Evolutionary conservation across 2,329 filamentous ascomycete genomes (phyloP), one percentile per base, ranked within the genome.

Genomic region (Aspergillus chevalieri): DNA sequence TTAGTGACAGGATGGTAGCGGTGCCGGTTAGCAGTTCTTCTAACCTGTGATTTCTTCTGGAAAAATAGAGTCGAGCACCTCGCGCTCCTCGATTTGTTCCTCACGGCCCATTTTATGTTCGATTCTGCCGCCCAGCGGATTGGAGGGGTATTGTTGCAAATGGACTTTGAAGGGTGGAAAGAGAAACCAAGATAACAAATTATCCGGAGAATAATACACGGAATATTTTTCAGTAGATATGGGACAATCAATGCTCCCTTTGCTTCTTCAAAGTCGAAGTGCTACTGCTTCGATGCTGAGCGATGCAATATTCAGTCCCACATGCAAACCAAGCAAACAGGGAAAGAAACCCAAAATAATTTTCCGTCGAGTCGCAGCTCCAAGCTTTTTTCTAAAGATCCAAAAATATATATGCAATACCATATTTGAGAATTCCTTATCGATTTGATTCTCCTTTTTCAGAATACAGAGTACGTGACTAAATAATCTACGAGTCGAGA

Each of bases 21-120:
- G 43, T 17, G 4, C 22, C 21, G 15, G 21, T 10, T 9, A 12
- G 22, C 4, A 9, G 2, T 43, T 3, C 43, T 5, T 55, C 69
- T 44, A 64, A 92, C 90, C 87, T 80, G 85, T 92, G 60, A 98
- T 95, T 74, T 98, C 93, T 52, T 98, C 92, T 1, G 93, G 90
- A 61, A 97, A 98, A 65, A 98, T 98, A 53, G 92, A 96, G 66
- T 95, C 89, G 67, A 98, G 89, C 61, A 98, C 92, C 72, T 98
- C 93, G 54, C 91, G 85, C 79, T 98, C 93, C 74, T 98, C 93
- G 57, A 85, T 75, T 71, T 98, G 93, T 53, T 98, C 93, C 78
- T 97, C 92, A 67, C 71, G 67, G 48, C 74, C 74, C 74, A 77
- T 77, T 22, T 44, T 66, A 62, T 56, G 50, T 60, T 51, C 45